Evolutionary conservation across 78 protist species (phyloP).

Genomic region (Cavenderia fasciculata): DNA sequence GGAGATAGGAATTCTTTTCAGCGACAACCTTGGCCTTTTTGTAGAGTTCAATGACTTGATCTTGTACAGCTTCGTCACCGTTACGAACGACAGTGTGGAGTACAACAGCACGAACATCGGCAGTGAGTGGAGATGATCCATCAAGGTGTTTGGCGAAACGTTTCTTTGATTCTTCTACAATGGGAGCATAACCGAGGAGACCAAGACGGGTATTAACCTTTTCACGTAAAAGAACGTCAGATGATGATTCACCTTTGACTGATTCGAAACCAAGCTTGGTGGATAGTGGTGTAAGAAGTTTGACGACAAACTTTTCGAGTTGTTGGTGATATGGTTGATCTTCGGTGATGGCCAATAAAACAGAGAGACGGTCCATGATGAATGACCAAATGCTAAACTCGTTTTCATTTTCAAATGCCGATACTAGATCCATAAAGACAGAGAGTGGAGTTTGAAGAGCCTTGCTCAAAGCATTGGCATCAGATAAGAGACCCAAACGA

Average conservation of each 20-base stretch:
- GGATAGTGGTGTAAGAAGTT: conserved; percentile 48
- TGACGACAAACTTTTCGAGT: not conserved
- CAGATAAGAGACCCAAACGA: conserved; percentile 1
- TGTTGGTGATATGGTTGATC: not conserved
- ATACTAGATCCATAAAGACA: conserved; percentile 47
- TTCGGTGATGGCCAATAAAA: not conserved
- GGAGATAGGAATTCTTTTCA: conserved; percentile 10
- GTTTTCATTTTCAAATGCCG: conserved; percentile 34
- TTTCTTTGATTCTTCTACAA: conserved; percentile 44
- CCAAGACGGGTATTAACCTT: conserved; percentile 17
- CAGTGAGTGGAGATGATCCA: conserved; percentile 2
- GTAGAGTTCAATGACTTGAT: conserved; percentile 28
- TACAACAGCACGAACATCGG: conserved; percentile 26
- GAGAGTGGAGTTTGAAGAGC: conserved; percentile 10
- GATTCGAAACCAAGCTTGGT: conserved; percentile 56
- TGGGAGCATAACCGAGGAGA: not conserved
- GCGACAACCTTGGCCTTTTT: not conserved
- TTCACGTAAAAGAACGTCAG: conserved; percentile 26
- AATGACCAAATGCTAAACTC: conserved; percentile 71
- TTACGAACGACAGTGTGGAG: conserved; percentile 14
- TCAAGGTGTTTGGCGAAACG: conserved; percentile 23
- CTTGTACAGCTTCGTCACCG: conserved; percentile 26
- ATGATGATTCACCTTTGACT: conserved; percentile 19
- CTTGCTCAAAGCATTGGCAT: not conserved
- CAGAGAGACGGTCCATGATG: not conserved